Evolutionary conservation across 805 yeast species (phyloP).

Genomic region (Candida sakaeoensis): DNA sequence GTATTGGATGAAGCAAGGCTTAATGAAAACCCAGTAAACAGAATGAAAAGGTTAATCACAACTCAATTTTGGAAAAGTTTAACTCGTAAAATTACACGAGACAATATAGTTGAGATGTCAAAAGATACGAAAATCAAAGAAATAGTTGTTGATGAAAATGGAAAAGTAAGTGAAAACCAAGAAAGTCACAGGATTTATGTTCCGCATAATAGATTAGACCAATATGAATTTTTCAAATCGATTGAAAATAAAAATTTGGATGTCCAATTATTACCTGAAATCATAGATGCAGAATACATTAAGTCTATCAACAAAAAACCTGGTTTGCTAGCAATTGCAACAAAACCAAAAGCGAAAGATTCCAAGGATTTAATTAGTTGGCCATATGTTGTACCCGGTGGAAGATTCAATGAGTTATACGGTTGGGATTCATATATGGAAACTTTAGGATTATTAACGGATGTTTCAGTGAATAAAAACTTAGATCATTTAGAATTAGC

Average conservation of each 20-base stretch:
- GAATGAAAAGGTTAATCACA: conserved; percentile 69
- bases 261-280: conserved; percentile 72
- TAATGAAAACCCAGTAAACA: conserved; percentile 80
- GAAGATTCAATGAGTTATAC: conserved; percentile 91
- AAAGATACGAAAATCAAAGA: conserved; percentile 71
- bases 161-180: conserved; percentile 32
- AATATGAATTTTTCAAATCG: conserved; percentile 60
- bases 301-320: conserved; percentile 76
- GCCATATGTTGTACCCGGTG: conserved; percentile 96
- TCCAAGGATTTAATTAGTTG: conserved; percentile 54
- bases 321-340: conserved; percentile 80
- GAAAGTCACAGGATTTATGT: conserved; percentile 74
- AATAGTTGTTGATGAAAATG: conserved; percentile 33
- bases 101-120: conserved; percentile 66
- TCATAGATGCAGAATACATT: conserved; percentile 74
- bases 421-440: conserved; percentile 99
- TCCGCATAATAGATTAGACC: conserved; percentile 67
- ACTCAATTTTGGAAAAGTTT: conserved; percentile 78
- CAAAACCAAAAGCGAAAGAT: conserved; percentile 54
- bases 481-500: conserved; percentile 61
- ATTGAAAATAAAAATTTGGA: conserved; percentile 55
- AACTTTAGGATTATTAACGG: conserved; percentile 72
- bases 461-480: conserved; percentile 31
- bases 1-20: conserved; percentile 78
- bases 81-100: conserved; percentile 65